Evolutionary conservation across 2,329 filamentous ascomycete species (phyloP), one percentile per base, ranked within the genome.

Genomic region (Tolypocladium paradoxum): DNA sequence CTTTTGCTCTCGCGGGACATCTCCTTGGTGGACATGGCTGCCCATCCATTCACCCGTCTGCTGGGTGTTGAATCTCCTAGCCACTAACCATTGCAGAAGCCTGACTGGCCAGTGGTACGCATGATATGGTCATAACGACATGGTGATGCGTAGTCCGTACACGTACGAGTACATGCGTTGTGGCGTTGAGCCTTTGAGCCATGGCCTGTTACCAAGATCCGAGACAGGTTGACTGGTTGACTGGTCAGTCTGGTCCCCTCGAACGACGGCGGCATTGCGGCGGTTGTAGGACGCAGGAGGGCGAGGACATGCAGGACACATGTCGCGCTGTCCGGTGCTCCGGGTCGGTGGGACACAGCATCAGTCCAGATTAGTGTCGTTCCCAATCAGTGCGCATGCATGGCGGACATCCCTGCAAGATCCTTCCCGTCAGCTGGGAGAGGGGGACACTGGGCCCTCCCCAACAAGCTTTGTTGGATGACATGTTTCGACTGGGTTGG

Each of bases 231-330:
- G 18, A n/a, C 16, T 6, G 11, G 11, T 24, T 27, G 38, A 43
- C 38, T 16, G 9, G 36, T 12, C 36, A 38, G 37, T 24, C 37
- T 5, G 9, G 37, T n/a, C 24, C 12, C 11, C 16, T 6, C 20
- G 40, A 5, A 29, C 40, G 14, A 47, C 43, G 43, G 27, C 27
- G 43, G 27, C 43, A 33, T 33, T 47, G 27, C 43, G 43, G 43
- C 43, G 43, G 18, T n/a, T 33, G 27, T 16, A 61, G 48, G 50
- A 50, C 40, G 54, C 53, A 63, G 59, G 56, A 63, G 58, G 37
- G 33, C 22, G 35, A 29, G 20, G 18, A 20, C 29, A 31, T 50
- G 27, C 43, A 36, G 36, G 24, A 48, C 47, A 49, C 54, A 54
- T 50, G 54, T 48, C 40, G 54, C 49, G 49, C 49, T 48, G 53